These are phyloP conservation scores for Penicillium malachiteum DNA, from an alignment of 495 filamentous ascomycete genomes.

Conservation along the genomic window DNA sequence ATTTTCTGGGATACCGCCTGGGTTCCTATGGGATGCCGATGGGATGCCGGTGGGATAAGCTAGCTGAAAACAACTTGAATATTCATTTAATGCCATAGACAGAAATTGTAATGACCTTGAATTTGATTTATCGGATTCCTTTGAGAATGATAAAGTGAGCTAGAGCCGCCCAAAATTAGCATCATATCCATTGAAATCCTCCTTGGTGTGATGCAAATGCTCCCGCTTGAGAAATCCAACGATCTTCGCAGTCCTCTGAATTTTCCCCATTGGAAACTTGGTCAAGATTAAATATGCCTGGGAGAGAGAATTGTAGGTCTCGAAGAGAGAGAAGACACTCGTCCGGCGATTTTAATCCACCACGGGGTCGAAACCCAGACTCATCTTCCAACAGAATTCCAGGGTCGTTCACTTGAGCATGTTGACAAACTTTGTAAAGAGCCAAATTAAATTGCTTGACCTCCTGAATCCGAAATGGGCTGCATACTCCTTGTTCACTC, in stretches of 20 bases:
- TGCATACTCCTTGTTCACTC: neutral
- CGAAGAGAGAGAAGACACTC: neutral
- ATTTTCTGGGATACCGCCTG: too few relatives aligned
- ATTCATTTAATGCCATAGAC: too few relatives aligned
- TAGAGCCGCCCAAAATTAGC: neutral
- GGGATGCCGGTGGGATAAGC: too few relatives aligned
- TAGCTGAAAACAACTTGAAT: too few relatives aligned
- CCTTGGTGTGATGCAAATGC: neutral
- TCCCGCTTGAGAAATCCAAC: neutral
- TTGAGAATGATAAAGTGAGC: too few relatives aligned
- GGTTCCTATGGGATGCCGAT: too few relatives aligned
- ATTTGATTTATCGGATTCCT: too few relatives aligned
- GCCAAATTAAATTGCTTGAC: constrained; percentile 12
- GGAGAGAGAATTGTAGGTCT: constrained; percentile 9
- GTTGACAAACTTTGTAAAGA: constrained; percentile 11
- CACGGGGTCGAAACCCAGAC: too few relatives aligned
- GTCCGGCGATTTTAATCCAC: neutral
- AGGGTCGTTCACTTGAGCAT: neutral
- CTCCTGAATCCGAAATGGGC: constrained; percentile 15
- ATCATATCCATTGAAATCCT: neutral
- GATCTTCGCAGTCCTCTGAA: neutral
- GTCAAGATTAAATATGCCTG: too few relatives aligned
- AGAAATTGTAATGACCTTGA: too few relatives aligned
- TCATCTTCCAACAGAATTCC: neutral
- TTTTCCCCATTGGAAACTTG: neutral